Base-by-base conservation (phyloP, 1,139 yeast species). In the Protomyces lactucae-debilis region DNA sequence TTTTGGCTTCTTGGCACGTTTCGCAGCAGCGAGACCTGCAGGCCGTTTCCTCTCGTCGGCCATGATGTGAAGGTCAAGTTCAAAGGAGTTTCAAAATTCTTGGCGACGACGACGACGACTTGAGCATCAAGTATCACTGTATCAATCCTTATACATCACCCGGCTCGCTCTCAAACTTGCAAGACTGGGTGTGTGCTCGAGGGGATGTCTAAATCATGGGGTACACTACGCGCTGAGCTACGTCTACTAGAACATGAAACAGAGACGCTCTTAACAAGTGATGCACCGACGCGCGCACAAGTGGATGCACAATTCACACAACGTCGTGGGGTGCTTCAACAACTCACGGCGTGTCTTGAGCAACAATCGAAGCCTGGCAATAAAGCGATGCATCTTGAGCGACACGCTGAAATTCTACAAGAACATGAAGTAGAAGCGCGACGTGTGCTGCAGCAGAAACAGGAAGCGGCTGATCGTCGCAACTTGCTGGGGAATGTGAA, bases 401-500 rank as follows among this genome's bases (percentile, higher is more conserved):
- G 98, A 66, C 97, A 91, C 73, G 83, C 83, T 70, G 97, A 91
- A 73, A 82, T 83, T 35, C 77, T 90, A 43, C 81, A 78, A 64
- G 95, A 91, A 65, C 95, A 89, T 74, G 80, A 82, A 74, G 76
- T 79, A 60, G 87, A 86, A 67, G 87, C 83, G 71, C 76, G 77
- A 55, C 82, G 88, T 68, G 82, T 92, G 63, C 78, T 82, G 68
- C 74, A 80, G 6, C 78, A 85, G 14, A 84, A 89, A 52, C 79
- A 80, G 66, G 92, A 88, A 69, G 95, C 87, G 70, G 83, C 96
- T 65, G 85, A 87, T 74, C 81, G 92, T 68, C 76, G 84, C 69
- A 90, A 91, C 71, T 76, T 93, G 55, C 77, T 93, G 56, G 83
- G 85, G 61, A 83, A 86, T 61, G 96, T 92, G 21, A 82, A 93